These are phyloP conservation scores for Elsinoe batatas DNA, from an alignment of 2,329 filamentous ascomycete genomes.

Conservation along the genomic window DNA sequence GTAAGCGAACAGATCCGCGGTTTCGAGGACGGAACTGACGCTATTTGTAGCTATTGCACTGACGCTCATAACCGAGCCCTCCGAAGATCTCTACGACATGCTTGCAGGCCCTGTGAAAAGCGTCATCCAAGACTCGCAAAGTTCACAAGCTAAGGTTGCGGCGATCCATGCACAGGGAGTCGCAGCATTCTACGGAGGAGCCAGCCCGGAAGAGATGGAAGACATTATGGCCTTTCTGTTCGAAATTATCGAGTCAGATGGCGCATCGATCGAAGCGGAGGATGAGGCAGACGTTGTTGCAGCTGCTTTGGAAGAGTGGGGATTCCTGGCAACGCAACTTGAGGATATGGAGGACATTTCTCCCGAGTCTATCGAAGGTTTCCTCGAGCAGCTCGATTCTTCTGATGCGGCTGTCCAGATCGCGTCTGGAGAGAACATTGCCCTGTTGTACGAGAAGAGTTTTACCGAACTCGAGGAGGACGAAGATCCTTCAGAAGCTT, in stretches of 20 bases:
- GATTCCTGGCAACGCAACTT: conserved; percentile 66
- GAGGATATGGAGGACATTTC: conserved; percentile 64
- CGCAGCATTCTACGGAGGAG: conserved; percentile 67
- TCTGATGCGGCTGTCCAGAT: conserved; percentile 63
- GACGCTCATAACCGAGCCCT: conserved; percentile 57
- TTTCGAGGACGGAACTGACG: no score
- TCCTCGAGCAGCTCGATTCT: conserved; percentile 78
- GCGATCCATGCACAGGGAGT: conserved; percentile 66
- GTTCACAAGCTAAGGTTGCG: conserved; percentile 53
- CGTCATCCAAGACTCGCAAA: conserved; percentile 57
- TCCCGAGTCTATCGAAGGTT: conserved; percentile 64
- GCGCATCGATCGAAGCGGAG: conserved; percentile 57
- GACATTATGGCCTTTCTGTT: conserved; percentile 66
- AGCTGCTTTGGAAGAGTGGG: conserved; percentile 69
- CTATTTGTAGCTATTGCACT: conserved; percentile 49
- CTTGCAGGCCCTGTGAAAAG: conserved; percentile 50
- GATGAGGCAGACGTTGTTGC: conserved; percentile 63
- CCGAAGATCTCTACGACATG: conserved; percentile 56
- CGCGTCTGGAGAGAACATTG: conserved; percentile 69
- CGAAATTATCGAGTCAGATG: conserved; percentile 72
- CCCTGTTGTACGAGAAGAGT: conserved; percentile 68
- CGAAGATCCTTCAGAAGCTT: conserved; percentile 35
- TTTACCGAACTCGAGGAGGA: conserved; percentile 50
- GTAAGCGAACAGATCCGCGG: no score
- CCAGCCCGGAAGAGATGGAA: conserved; percentile 53